phyloP scores from a whole-genome alignment of 2,329 filamentous ascomycete genomes.

The Penicillium sp. region DNA sequence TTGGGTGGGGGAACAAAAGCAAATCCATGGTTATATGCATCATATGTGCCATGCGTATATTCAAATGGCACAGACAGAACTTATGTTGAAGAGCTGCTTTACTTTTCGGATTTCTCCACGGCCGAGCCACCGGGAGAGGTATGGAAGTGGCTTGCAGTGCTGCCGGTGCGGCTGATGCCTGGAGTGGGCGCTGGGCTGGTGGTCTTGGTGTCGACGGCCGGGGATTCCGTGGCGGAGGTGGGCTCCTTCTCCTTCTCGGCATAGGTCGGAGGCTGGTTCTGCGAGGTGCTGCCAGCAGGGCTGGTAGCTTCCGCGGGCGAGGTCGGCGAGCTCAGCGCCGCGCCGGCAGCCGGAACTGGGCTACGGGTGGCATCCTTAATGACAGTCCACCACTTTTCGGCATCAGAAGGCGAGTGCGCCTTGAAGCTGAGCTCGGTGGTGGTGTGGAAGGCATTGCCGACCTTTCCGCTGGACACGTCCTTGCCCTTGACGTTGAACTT shows the following conservation, averaged over 20 bases:
- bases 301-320: neutral
- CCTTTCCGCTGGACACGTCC: conserved; percentile 68
- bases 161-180: conserved; percentile 22
- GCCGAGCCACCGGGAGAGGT: conserved; percentile 25
- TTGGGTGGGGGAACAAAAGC: too few species aligned
- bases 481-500: conserved; percentile 97
- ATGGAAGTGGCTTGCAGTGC: conserved; percentile 25
- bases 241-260: conserved; percentile 4
- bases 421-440: conserved; percentile 79
- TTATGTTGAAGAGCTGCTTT: neutral
- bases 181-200: conserved; percentile 5
- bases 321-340: conserved; percentile 1
- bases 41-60: too few species aligned
- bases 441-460: conserved; percentile 75
- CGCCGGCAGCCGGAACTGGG: neutral
- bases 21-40: too few species aligned
- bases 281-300: neutral
- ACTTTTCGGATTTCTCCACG: conserved; percentile 6
- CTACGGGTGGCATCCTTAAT: conserved; percentile 45
- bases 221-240: neutral
- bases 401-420: conserved; percentile 72
- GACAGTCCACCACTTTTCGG: conserved; percentile 76
- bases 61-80: too few species aligned
- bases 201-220: conserved; percentile 6
- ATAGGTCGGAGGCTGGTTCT: conserved; percentile 2